Evolutionary conservation across 306 rosid species (phyloP), one percentile per base, ranked within the genome.

Genomic region (Comarum palustre): DNA sequence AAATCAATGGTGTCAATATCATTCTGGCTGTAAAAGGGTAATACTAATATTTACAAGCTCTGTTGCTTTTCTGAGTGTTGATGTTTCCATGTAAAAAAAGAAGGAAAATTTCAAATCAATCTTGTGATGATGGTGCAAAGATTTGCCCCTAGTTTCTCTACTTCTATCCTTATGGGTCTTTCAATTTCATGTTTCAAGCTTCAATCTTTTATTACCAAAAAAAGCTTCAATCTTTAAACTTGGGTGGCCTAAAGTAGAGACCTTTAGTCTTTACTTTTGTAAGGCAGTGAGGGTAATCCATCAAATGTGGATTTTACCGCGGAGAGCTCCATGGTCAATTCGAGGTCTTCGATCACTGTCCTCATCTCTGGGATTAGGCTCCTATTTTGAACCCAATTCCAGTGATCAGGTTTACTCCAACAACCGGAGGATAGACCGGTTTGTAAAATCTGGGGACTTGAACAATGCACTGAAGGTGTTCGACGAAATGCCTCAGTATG

Each of bases 401-500:
- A 39, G 9, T 6, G 84, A 87, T 64, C 60, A 0, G 2, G 75
- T 89, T 60, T 89, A 83, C 79, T 4, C 42, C 34, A 79, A 82
- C 59, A 94, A 94, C 81, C 85, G 85, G 52, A 59, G 68, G 73
- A 75, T 94, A 22, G 62, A 83, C 17, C 36, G 22, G 27, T 55
- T 83, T 22, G 34, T 91, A 8, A 84, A 84, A 79, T 66, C 80
- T 0, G 82, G 86, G 22, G 55, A 84, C 69, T 83, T 79, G 2
- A 71, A 78, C 10, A 6, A 66, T 47, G 98, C 97, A 66, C 72
- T 85, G 55, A 47, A 71, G 8, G 0, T 83, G 84, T 89, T 91
- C 82, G 84, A 77, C 47, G 84, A 51, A 83, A 88, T 83, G 89
- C 83, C 78, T 34, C 67, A 77, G 2, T 83, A 83, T 31, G 95